Evolutionary conservation across 768 basidiomycete genomes (phyloP).

Genomic region (Rhodotorula toruloides): DNA sequence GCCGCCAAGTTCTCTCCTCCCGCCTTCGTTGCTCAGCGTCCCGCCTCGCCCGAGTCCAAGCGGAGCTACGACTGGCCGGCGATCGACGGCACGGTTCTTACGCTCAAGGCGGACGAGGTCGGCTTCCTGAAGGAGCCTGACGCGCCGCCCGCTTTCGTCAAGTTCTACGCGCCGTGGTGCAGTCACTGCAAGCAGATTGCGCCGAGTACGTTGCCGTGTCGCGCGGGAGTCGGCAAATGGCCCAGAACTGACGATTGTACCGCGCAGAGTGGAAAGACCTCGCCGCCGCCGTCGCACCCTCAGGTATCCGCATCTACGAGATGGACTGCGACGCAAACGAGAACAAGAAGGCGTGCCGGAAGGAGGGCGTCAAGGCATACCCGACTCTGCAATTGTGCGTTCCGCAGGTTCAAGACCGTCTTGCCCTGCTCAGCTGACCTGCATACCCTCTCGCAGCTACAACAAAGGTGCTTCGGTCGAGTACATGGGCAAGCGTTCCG

Average conservation of each 20-base stretch:
- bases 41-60: slow-evolving; percentile 1
- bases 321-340: slow-evolving; percentile 72
- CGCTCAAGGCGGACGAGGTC: slow-evolving; percentile 2
- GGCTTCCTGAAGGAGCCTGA: slow-evolving; percentile 27
- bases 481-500: slow-evolving; percentile 65
- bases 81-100: slow-evolving; percentile 19
- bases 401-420: too few species aligned
- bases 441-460: slow-evolving; percentile 49
- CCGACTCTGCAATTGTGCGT: slow-evolving; percentile 73
- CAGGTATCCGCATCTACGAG: slow-evolving; percentile 68
- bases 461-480: slow-evolving; percentile 60
- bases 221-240: not conserved
- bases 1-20: not conserved
- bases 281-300: slow-evolving; percentile 62
- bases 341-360: slow-evolving; percentile 61
- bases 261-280: slow-evolving; percentile 64
- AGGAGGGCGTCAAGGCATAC: slow-evolving; percentile 68
- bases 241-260: not conserved
- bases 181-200: slow-evolving; percentile 94
- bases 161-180: slow-evolving; percentile 94
- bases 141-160: slow-evolving; percentile 59
- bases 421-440: too few species aligned
- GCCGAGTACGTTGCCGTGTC: slow-evolving; percentile 49
- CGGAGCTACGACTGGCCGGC: not conserved
- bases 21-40: slow-evolving; percentile 23